These are phyloP conservation scores for Phytophthora nicotianae DNA, from an alignment of 352 stramenopile species.

Conservation along the genomic window DNA sequence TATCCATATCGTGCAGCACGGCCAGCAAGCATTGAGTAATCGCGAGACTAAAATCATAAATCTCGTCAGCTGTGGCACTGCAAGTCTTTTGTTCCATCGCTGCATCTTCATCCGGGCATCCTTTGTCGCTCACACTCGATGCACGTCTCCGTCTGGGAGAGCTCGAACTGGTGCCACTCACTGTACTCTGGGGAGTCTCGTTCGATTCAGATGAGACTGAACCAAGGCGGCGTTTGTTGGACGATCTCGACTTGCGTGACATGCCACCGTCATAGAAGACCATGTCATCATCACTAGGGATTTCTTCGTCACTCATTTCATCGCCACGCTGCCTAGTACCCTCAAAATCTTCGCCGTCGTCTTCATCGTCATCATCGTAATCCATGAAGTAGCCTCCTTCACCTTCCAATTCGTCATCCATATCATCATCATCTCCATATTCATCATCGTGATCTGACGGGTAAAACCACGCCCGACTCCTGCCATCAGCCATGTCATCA, in stretches of 20 bases:
- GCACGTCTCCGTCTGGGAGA: background rate
- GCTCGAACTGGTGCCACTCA: background rate
- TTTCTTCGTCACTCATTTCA: constrained; percentile 38
- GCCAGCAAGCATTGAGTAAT: constrained; percentile 54
- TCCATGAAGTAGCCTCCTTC: constrained; percentile 63
- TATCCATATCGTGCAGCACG: constrained; percentile 61
- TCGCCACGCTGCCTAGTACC: constrained; percentile 17
- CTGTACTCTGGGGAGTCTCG: background rate
- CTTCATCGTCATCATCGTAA: constrained; percentile 64
- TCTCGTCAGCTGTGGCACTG: constrained; percentile 39
- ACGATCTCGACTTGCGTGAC: constrained; percentile 6
- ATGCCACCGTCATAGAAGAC: constrained; percentile 17
- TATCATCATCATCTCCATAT: constrained; percentile 55
- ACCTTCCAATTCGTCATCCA: constrained; percentile 54
- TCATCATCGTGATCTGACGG: constrained; percentile 51
- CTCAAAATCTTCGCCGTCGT: constrained; percentile 38
- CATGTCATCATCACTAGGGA: constrained; percentile 44
- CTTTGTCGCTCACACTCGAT: constrained; percentile 19
- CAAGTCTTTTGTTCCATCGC: constrained; percentile 25
- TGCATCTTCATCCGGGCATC: constrained; percentile 11
- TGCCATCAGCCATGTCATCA: constrained; percentile 32
- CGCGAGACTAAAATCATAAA: constrained; percentile 54
- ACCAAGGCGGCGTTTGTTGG: constrained; percentile 37
- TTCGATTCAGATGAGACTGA: constrained; percentile 43
- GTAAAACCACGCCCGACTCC: constrained; percentile 46